Base-by-base conservation (phyloP, 352 stramenopile genomes). In the Phytopythium chamaehyphon region DNA sequence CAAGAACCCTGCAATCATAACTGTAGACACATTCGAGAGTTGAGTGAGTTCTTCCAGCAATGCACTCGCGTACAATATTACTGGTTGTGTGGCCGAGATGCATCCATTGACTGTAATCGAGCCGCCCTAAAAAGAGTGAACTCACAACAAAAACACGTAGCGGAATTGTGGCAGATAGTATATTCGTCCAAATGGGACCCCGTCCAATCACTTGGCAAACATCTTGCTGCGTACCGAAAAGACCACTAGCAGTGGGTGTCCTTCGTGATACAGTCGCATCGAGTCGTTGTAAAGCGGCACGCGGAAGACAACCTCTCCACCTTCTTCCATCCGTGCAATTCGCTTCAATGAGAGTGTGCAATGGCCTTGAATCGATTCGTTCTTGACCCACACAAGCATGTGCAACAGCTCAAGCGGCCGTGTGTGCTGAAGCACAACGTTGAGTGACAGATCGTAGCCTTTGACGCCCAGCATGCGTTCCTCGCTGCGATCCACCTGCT, bases 311-410 rank as follows among this genome's bases (percentile, higher is more conserved):
- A 89, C 77, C 43, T 89, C 80, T 24, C 66, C 71, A 35, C 71
- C 77, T 40, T 91, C 77, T 46, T 78, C 64, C 44, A 86, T 73
- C 8, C 73, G 69, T 38, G 83, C 77, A 40, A 93, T 79, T 33
- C 83, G 83, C 61, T 89, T 89, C 22, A 93, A 64, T 40, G 83
- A 90, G 18, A 93, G 69, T 22, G 77, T 85, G 62, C 83, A 93
- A 61, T 93, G 83, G 28, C 83, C 83, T 36, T 73, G 79, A 35
- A 93, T 84, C 9, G 69, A 73, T 28, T 93, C 83, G 40, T 89
- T 82, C 51, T 82, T 88, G 21, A 93, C 77, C 83, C 79, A 93
- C 14, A 93, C 73, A 15, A 93, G 69, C 83, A 93, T 93, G 55
- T 93, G 83, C 11, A 93, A 59, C 55, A 90, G 75, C 40, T 88